Base-by-base conservation (phyloP, 2,329 filamentous ascomycete species). In the Mariannaea sp. region DNA sequence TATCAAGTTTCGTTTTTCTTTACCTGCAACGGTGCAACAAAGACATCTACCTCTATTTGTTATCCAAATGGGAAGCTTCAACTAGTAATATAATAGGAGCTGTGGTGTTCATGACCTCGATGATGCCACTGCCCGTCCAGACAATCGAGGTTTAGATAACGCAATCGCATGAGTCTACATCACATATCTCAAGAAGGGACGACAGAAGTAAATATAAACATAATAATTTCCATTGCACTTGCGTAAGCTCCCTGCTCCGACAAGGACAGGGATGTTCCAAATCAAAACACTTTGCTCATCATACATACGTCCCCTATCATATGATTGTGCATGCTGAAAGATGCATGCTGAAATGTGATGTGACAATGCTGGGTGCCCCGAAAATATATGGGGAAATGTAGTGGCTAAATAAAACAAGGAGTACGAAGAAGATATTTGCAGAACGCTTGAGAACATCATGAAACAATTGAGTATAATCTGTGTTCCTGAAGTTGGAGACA, bases 311-410 rank as follows among this genome's bases (percentile, higher is more conserved):
- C 35, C 54, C 50, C 55, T 49, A 49, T 48, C 42, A 29, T 39
- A 49, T 49, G 48, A 29, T 13, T 49, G 42, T 49, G 49, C 58
- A 57, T 59, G 51, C 57, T 60, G 48, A 48, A 45, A n/a, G n/a
- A n/a, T n/a, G n/a, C n/a, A n/a, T n/a, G n/a, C n/a, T n/a, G n/a
- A n/a, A n/a, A n/a, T n/a, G n/a, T n/a, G n/a, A 54, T 49, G 19
- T 49, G 40, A 56, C 26, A 33, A 32, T 36, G 24, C 19, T 38
- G 41, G 32, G 47, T 36, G 50, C 40, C 57, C 45, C 33, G 22
- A 43, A 53, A 46, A 43, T 19, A 7, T 36, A 43, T 19, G 12
- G 36, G 44, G 43, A 49, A 54, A n/a, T 45, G 32, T 56, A 51
- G 49, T 32, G 40, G 42, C 46, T 41, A 48, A 57, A 49, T 48